Evolutionary conservation across 257 asterid species (phyloP).

Genomic region (Euphrasia confusa): DNA sequence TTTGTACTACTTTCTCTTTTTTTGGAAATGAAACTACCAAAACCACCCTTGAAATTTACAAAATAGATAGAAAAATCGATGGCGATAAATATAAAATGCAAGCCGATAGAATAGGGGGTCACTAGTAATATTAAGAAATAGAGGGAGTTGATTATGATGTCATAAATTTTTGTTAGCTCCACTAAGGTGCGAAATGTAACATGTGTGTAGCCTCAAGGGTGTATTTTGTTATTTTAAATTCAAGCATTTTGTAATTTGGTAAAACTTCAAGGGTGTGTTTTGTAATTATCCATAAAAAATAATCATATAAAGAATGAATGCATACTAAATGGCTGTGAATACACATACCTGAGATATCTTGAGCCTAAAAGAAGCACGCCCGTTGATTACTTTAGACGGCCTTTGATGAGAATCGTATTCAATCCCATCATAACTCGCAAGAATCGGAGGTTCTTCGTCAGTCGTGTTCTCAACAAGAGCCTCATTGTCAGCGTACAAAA

Average conservation of each 20-base stretch:
- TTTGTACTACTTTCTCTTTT: too few relatives aligned
- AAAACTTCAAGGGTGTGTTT: background rate
- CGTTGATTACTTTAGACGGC: slow-evolving; percentile 56
- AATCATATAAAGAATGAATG: too few relatives aligned
- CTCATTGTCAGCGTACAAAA: slow-evolving; percentile 59
- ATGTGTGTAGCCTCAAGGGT: too few relatives aligned
- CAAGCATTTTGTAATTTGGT: background rate
- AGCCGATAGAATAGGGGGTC: too few relatives aligned
- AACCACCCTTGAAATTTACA: too few relatives aligned
- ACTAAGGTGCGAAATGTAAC: too few relatives aligned
- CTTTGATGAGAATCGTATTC: slow-evolving; percentile 61
- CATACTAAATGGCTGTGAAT: background rate
- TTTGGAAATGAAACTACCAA: too few relatives aligned
- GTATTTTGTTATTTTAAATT: too few relatives aligned
- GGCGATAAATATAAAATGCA: too few relatives aligned
- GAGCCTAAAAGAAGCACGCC: slow-evolving; percentile 78
- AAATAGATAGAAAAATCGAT: too few relatives aligned
- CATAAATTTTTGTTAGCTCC: too few relatives aligned
- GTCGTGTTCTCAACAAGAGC: slow-evolving; percentile 56
- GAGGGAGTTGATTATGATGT: background rate
- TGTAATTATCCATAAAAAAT: too few relatives aligned
- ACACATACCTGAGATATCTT: slow-evolving; percentile 72
- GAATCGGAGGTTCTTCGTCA: slow-evolving; percentile 83
- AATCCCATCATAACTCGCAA: slow-evolving; percentile 56
- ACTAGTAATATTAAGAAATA: background rate